Conservation (phyloP, 2,329 filamentous ascomycete genomes). For the Madurella fahalii region DNA sequence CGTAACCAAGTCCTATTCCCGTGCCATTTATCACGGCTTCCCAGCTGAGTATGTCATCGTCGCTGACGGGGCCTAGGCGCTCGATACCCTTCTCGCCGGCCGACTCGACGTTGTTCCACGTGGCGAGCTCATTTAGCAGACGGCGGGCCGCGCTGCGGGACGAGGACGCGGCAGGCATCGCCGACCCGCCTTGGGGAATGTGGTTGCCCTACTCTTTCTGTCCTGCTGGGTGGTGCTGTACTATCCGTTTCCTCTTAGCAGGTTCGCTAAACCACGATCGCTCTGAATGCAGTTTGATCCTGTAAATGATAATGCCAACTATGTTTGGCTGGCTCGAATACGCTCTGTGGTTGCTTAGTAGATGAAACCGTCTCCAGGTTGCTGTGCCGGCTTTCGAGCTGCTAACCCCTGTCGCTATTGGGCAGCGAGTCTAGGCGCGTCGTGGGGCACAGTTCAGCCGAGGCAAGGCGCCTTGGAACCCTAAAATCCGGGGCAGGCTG, state of each 20-base stretch:
- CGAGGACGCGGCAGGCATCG: constrained; percentile 8
- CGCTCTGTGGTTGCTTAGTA: no score
- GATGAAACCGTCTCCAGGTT: background rate
- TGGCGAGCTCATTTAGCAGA: constrained; percentile 55
- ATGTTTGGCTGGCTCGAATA: no score
- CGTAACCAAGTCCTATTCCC: constrained; percentile 53
- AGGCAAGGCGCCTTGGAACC: background rate
- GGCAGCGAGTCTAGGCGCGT: background rate
- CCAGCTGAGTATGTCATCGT: constrained; percentile 55
- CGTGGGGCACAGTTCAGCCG: background rate
- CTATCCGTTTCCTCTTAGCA: no score
- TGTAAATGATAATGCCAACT: no score
- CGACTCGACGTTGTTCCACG: constrained; percentile 48
- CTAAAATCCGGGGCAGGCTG: no score
- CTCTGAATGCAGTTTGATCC: no score
- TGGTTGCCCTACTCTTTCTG: background rate
- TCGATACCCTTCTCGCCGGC: constrained; percentile 52
- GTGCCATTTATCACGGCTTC: constrained; percentile 58
- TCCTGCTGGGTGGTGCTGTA: background rate
- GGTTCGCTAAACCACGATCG: no score
- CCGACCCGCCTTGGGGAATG: background rate
- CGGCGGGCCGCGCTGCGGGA: constrained; percentile 49
- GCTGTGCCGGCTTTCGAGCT: no score
- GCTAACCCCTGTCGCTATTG: background rate
- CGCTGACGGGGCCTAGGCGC: constrained; percentile 51